These are phyloP conservation scores for Scheffersomyces quercinus DNA, from an alignment of 1,139 yeast genomes.

Conservation along the genomic window DNA sequence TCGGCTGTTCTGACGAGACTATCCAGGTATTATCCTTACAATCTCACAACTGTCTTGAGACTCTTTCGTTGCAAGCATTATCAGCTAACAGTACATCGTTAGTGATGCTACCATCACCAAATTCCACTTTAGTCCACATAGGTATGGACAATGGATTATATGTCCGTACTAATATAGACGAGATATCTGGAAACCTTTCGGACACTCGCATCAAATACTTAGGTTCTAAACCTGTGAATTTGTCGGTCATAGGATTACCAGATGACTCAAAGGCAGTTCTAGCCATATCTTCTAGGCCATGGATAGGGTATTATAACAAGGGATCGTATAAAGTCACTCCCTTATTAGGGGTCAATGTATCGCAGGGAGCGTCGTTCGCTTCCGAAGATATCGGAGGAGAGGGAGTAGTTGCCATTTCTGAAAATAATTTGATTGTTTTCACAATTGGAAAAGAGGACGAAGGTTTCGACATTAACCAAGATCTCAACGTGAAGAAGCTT, in stretches of 20 bases:
- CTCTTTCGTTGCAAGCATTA: conserved; percentile 66
- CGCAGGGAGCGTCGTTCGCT: conserved; percentile 50
- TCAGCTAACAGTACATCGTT: conserved; percentile 59
- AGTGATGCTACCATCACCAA: conserved; percentile 29
- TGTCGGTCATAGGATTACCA: conserved; percentile 37
- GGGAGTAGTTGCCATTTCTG: conserved; percentile 65
- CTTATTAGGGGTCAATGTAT: conserved; percentile 30
- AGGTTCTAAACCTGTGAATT: conserved; percentile 63
- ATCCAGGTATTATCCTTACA: conserved; percentile 70
- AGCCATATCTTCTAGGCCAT: conserved; percentile 47
- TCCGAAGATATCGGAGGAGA: conserved; percentile 64
- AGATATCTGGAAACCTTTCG: conserved; percentile 60
- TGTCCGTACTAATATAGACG: conserved; percentile 61
- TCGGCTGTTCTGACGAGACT: conserved; percentile 73
- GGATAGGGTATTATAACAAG: conserved; percentile 30
- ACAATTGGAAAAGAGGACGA: conserved; percentile 48
- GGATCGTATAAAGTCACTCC: conserved; percentile 44
- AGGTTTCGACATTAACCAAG: conserved; percentile 41
- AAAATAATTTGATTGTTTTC: conserved; percentile 56
- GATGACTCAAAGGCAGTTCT: conserved; percentile 26
- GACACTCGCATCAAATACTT: conserved; percentile 73
- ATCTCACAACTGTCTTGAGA: conserved; percentile 61
- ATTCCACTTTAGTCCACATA: conserved; percentile 51
- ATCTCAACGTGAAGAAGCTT: conserved; percentile 44
- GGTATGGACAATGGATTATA: conserved; percentile 86